Base-by-base conservation (phyloP, 2,329 filamentous ascomycete genomes). In the Colletotrichum sublineola region DNA sequence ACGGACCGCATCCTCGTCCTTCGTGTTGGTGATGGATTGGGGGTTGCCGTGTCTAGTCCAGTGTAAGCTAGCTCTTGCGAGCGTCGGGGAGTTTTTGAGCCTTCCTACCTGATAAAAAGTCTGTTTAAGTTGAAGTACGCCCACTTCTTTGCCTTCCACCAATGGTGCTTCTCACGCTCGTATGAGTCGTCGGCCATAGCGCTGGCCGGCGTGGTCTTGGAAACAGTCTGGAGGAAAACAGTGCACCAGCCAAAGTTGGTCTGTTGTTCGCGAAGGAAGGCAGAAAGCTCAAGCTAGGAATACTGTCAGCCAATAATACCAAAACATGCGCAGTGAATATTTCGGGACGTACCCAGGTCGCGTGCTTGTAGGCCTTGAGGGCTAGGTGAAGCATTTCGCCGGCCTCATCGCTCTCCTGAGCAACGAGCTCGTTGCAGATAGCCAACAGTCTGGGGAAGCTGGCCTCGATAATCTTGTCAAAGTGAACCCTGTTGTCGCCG, bases 121-220 rank as follows among this genome's bases (percentile, higher is more conserved):
- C 96, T 90, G 85, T 99, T 99, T 77, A 99, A 84, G 82, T 98
- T 98, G 79, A 96, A 97, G 83, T 98, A 99, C 18, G 96, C 93
- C 96, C 96, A 98, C 84, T 99, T 99, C 91, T 98, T 98, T 75
- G 95, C 94, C 86, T 98, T 99, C 96, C 96, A 99, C 96, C 96
- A 99, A 82, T 98, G 95, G 80, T 97, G 95, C 78, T 92, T 90
- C 83, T 98, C 96, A 70, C 96, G 91, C 79, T 98, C 96, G 71
- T 94, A 91, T 64, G 92, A 84, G 71, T 91, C 94, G 73, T 94
- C 94, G 70, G 87, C 82, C 88, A 98, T 91, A 46, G 95, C 92
- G 76, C 88, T 91, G 68, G 93, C 88, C 5, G 96, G 96, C 46
- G 94, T 91, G 31, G 92, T 86, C 83, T 98, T 98, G 76, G 92